Evolutionary conservation across 352 stramenopile species (phyloP).

Genomic region (Peronospora belbahrii): DNA sequence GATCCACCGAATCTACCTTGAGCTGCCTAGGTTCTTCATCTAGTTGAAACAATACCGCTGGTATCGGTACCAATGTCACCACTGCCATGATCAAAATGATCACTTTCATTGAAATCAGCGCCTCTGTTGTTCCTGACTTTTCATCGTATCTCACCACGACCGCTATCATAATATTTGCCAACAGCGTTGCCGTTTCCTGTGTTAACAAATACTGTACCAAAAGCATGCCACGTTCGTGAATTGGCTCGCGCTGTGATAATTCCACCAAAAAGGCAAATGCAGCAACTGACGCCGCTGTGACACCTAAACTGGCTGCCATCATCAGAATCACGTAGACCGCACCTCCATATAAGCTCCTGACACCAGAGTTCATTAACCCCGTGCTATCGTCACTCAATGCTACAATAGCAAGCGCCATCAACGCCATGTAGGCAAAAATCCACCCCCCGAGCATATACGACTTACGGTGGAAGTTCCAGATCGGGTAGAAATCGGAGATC

Average conservation of each 20-base stretch:
- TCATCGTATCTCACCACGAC: conserved; percentile 37
- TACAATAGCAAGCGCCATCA: conserved; percentile 63
- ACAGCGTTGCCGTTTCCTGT: conserved; percentile 36
- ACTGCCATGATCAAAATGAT: conserved; percentile 64
- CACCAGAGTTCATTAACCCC: conserved; percentile 29
- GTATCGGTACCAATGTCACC: conserved; percentile 55
- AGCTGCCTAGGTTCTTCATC: conserved; percentile 66
- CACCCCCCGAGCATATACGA: conserved; percentile 71
- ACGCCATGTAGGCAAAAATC: conserved; percentile 56
- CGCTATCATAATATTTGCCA: conserved; percentile 34
- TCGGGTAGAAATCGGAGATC: conserved; percentile 72
- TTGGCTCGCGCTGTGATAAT: conserved; percentile 66
- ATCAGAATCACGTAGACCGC: conserved; percentile 66
- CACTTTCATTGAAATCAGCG: conserved; percentile 56
- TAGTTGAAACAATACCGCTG: conserved; percentile 50
- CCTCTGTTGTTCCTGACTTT: conserved; percentile 23
- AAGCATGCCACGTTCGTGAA: conserved; percentile 59
- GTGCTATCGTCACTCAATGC: conserved; percentile 46
- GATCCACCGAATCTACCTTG: conserved; percentile 62
- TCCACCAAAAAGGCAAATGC: conserved; percentile 65
- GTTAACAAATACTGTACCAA: conserved; percentile 65
- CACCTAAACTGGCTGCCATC: conserved; percentile 54
- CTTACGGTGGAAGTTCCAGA: conserved; percentile 70
- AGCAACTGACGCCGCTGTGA: conserved; percentile 49
- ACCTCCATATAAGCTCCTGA: conserved; percentile 46